phyloP scores from a whole-genome alignment of 2,329 filamentous ascomycete genomes.

The Aspergillus ruber region DNA sequence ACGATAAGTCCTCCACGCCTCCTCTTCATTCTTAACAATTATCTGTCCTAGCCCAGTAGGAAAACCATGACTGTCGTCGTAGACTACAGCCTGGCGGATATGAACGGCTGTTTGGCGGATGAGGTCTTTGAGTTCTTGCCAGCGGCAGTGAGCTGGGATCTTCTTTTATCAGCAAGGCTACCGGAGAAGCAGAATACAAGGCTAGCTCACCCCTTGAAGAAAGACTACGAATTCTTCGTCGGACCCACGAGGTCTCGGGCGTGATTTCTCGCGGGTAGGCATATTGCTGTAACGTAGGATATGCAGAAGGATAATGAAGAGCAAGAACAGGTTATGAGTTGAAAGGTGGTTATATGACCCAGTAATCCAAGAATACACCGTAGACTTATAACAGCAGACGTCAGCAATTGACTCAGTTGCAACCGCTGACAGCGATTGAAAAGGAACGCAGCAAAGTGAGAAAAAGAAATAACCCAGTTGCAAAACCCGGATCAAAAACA shows the following conservation, averaged over 20 bases:
- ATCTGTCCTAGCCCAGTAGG: constrained; percentile 40
- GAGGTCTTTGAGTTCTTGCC: constrained; percentile 41
- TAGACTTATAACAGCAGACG: too few species aligned
- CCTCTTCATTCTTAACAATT: constrained; percentile 40
- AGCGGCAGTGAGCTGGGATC: constrained; percentile 39
- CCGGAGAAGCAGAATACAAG: not conserved
- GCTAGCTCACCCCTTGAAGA: constrained; percentile 34
- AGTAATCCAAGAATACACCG: too few species aligned
- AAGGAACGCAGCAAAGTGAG: too few species aligned
- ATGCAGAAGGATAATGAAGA: not conserved
- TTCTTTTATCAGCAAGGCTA: constrained; percentile 15
- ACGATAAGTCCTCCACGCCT: constrained; percentile 41
- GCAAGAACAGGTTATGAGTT: too few species aligned
- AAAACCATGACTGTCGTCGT: constrained; percentile 37
- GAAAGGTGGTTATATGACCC: too few species aligned
- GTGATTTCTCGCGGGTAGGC: constrained; percentile 28
- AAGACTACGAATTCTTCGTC: constrained; percentile 42
- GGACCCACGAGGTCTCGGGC: constrained; percentile 23
- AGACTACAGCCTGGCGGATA: constrained; percentile 40
- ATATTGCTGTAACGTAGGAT: constrained; percentile 13
- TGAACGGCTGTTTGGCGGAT: constrained; percentile 39
- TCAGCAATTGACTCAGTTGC: too few species aligned
- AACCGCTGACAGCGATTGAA: too few species aligned
- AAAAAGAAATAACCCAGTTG: not conserved
- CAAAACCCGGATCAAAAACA: not conserved